phyloP scores from a whole-genome alignment of 352 stramenopile genomes.

The Peronospora destructor region DNA sequence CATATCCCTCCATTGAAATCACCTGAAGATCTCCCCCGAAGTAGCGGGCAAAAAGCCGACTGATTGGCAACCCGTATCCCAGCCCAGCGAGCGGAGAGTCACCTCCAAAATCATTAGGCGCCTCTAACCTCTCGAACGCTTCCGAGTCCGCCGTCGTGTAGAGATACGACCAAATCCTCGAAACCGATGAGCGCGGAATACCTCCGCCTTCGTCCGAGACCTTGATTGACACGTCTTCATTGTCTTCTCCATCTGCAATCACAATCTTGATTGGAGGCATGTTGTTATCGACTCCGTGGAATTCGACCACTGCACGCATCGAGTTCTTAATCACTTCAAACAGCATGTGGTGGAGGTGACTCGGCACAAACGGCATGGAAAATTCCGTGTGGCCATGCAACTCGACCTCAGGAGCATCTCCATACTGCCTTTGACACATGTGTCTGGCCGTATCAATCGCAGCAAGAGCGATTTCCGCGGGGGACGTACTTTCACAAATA shows the following conservation, averaged over 20 bases:
- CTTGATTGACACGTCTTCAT: constrained; percentile 99
- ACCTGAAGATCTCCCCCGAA: constrained; percentile 99
- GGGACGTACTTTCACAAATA: constrained; percentile 95
- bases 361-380: constrained; percentile 96
- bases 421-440: constrained; percentile 99
- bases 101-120: constrained; percentile 78
- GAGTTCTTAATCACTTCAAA: constrained; percentile 99
- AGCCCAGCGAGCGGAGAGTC: constrained; percentile 91
- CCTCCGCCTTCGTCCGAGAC: constrained; percentile 99
- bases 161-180: constrained; percentile 98
- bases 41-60: constrained; percentile 96
- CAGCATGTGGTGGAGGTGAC: constrained; percentile 96
- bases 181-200: constrained; percentile 96
- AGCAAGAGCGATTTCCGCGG: constrained; percentile 92
- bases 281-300: constrained; percentile 94
- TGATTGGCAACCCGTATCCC: constrained; percentile 95
- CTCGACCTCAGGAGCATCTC: constrained; percentile 97
- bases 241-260: constrained; percentile 98
- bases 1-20: constrained; percentile 99
- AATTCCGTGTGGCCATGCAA: constrained; percentile 97
- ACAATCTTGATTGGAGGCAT: constrained; percentile 99
- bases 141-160: constrained; percentile 98
- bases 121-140: constrained; percentile 86
- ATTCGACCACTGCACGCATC: constrained; percentile 97
- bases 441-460: constrained; percentile 97